These are phyloP conservation scores for Erodium maritimum DNA, from an alignment of 345 rosid genomes.

Conservation along the genomic window DNA sequence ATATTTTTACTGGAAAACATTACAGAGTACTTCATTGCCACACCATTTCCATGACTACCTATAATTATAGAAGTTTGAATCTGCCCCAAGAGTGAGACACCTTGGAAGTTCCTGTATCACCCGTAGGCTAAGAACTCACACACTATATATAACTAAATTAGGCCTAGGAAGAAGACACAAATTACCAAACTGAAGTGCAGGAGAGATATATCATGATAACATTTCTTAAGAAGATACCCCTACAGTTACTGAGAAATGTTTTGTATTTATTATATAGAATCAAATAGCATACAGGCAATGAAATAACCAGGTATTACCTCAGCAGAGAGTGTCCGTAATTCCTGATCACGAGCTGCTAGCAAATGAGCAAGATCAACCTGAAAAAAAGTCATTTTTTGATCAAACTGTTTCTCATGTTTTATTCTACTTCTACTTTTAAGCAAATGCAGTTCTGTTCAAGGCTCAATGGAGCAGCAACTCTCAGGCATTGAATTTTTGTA, in stretches of 20 bases:
- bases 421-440: background rate
- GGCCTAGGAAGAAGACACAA: background rate
- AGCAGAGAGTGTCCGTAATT: conserved; percentile 78
- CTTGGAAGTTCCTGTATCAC: background rate
- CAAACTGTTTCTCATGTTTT: background rate
- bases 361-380: conserved; percentile 95
- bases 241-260: background rate
- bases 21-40: background rate
- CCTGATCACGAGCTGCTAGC: conserved; percentile 91
- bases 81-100: background rate
- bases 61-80: background rate
- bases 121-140: background rate
- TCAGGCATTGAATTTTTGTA: too few relatives aligned
- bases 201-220: background rate
- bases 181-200: background rate
- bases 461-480: too few relatives aligned
- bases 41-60: background rate
- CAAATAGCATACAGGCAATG: background rate
- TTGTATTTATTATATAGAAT: background rate
- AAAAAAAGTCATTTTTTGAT: conserved; percentile 8
- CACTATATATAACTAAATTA: background rate
- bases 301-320: conserved; percentile 36
- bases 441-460: background rate
- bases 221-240: background rate
- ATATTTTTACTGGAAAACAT: background rate